These are phyloP conservation scores for Clonostachys rhizophaga DNA, from an alignment of 2,329 filamentous ascomycete species.

Conservation along the genomic window DNA sequence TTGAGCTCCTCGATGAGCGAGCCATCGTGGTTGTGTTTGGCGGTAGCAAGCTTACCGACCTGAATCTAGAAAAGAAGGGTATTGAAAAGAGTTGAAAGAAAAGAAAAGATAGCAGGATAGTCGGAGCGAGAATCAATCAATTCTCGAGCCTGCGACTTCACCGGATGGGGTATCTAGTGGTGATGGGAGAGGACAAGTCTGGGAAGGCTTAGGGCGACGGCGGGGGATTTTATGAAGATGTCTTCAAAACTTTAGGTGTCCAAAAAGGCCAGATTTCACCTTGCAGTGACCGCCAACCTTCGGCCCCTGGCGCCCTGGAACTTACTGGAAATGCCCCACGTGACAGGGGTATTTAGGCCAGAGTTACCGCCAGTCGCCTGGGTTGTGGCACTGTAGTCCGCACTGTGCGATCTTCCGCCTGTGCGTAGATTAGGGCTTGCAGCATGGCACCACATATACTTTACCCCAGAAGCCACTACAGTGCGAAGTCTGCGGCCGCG, in stretches of 20 bases:
- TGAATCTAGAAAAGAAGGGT: slow-evolving; percentile 8
- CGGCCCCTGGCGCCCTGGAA: slow-evolving; percentile 1
- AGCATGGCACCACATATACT: background rate
- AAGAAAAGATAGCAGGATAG: slow-evolving; percentile 8
- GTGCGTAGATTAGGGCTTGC: background rate
- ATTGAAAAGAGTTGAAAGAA: slow-evolving; percentile 5
- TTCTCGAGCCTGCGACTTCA: slow-evolving; percentile 22
- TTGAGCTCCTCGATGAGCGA: slow-evolving; percentile 61
- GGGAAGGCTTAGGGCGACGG: background rate
- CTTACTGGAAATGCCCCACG: slow-evolving; percentile 14
- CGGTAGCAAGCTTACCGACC: slow-evolving; percentile 8
- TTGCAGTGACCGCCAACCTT: slow-evolving; percentile 3
- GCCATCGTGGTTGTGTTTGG: slow-evolving; percentile 33
- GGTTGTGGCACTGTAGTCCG: background rate
- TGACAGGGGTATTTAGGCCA: slow-evolving; percentile 12
- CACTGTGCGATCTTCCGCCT: slow-evolving; percentile 9
- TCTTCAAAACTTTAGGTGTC: slow-evolving; percentile 36
- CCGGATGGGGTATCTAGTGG: slow-evolving; percentile 16
- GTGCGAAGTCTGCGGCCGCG: slow-evolving; percentile 3
- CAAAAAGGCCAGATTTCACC: slow-evolving; percentile 47
- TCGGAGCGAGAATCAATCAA: slow-evolving; percentile 15
- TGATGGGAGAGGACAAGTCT: slow-evolving; percentile 13
- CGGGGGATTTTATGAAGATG: slow-evolving; percentile 25
- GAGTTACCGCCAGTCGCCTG: background rate
- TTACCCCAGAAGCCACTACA: slow-evolving; percentile 7